Evolutionary conservation across 148 eudicot genomes (phyloP).

Genomic region (Fallopia convolvulus): DNA sequence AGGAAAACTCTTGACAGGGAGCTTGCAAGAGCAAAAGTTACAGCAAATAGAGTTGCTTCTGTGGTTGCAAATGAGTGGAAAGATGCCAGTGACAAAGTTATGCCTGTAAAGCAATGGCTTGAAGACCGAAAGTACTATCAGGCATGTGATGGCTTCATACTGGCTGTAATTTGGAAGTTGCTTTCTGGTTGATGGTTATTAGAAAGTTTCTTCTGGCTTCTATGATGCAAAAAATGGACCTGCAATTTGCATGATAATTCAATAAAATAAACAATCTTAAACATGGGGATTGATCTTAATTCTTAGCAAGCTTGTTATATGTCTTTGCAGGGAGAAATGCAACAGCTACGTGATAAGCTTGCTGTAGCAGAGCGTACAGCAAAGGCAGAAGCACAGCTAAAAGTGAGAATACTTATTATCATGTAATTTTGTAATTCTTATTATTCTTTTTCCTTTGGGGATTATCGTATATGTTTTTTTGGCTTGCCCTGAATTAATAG

Average conservation of each 20-base stretch:
- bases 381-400: constrained; percentile 83
- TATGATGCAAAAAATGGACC: neutral
- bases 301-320: neutral
- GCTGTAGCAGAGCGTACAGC: constrained; percentile 88
- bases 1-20: constrained; percentile 74
- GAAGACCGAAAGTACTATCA: constrained; percentile 90
- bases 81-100: constrained; percentile 92
- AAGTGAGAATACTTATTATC: constrained; percentile 35
- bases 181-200: neutral
- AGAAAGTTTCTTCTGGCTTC: neutral
- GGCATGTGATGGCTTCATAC: constrained; percentile 30
- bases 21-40: constrained; percentile 87
- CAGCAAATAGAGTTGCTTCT: constrained; percentile 86
- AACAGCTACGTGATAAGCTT: constrained; percentile 43
- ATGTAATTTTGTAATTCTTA: neutral
- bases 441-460: constrained; percentile 8
- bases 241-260: neutral
- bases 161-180: neutral
- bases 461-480: constrained; percentile 9
- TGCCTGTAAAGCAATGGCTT: constrained; percentile 99
- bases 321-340: constrained; percentile 10
- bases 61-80: constrained; percentile 99
- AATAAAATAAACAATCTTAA: neutral
- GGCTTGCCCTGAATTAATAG: constrained; percentile 23
- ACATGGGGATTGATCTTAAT: neutral